Evolutionary conservation across 2,329 filamentous ascomycete species (phyloP).

Genomic region (Penicillium sp.): DNA sequence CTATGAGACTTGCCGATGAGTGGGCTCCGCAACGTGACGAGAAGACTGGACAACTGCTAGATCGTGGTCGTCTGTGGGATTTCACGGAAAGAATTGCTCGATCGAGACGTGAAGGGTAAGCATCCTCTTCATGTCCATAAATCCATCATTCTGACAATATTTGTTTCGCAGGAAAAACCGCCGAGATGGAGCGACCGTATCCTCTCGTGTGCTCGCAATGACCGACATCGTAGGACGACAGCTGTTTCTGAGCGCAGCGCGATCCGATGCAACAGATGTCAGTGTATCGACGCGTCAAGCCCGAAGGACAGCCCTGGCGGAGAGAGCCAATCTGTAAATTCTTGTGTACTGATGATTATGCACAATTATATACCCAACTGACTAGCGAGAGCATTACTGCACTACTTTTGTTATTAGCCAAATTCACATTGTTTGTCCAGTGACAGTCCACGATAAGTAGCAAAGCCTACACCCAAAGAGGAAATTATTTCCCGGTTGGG

Average conservation of each 20-base stretch:
- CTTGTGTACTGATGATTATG: not conserved
- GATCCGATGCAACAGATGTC: slow-evolving; percentile 22
- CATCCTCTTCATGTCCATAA: slow-evolving; percentile 4
- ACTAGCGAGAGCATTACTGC: not conserved
- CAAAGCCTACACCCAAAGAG: slow-evolving; percentile 3
- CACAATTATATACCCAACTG: not conserved
- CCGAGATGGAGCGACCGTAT: slow-evolving; percentile 86
- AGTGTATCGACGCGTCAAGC: slow-evolving; percentile 33
- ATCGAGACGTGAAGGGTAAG: slow-evolving; percentile 71
- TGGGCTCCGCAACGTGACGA: slow-evolving; percentile 70
- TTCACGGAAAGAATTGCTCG: slow-evolving; percentile 85
- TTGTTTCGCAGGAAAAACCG: slow-evolving; percentile 65
- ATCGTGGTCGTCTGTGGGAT: slow-evolving; percentile 79
- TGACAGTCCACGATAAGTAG: not conserved
- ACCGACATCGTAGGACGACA: slow-evolving; percentile 68
- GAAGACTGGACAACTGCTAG: slow-evolving; percentile 57
- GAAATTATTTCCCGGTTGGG: slow-evolving; percentile 6
- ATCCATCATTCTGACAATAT: not conserved
- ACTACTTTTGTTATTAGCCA: not conserved
- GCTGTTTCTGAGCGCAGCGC: slow-evolving; percentile 53
- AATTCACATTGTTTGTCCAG: not conserved
- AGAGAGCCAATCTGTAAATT: slow-evolving; percentile 24
- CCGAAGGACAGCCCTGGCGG: slow-evolving; percentile 35
- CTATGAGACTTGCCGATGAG: slow-evolving; percentile 64
- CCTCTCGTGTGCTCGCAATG: slow-evolving; percentile 71